A percentile compares a stretch with the other conserved stretches of the same genome.
Conservation (phyloP, 2,329 filamentous ascomycete species). For the Cryphonectria parasitica region DNA sequence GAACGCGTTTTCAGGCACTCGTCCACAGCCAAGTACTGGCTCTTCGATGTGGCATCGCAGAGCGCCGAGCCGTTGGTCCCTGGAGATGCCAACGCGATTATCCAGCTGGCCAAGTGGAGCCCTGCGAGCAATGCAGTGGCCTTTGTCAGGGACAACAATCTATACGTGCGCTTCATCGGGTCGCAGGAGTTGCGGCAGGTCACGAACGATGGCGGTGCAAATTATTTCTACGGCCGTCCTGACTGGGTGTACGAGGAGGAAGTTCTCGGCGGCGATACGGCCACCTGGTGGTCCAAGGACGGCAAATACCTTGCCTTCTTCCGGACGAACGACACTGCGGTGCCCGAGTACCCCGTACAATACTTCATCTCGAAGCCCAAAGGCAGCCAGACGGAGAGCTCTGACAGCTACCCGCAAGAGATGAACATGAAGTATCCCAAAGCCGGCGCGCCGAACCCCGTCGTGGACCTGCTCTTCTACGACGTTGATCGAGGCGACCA, state of each 20-base stretch:
- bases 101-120: conserved; percentile 90
- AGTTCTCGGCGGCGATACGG: conserved; percentile 77
- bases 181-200: conserved; percentile 69
- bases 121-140: conserved; percentile 83
- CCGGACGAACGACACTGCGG: conserved; percentile 88
- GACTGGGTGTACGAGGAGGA: conserved; percentile 96
- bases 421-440: conserved; percentile 97
- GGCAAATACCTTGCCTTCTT: conserved; percentile 90
- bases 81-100: conserved; percentile 61
- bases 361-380: conserved; percentile 91
- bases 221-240: conserved; percentile 93
- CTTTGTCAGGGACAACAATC: conserved; percentile 90
- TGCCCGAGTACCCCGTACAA: conserved; percentile 90
- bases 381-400: conserved; percentile 69
- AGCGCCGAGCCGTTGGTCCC: conserved; percentile 77
- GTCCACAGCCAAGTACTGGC: conserved; percentile 83
- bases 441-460: conserved; percentile 89
- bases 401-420: conserved; percentile 90
- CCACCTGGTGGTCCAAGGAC: conserved; percentile 94
- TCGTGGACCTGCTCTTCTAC: conserved; percentile 87
- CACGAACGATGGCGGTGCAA: conserved; percentile 81
- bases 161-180: conserved; percentile 73
- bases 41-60: conserved; percentile 87
- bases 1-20: conserved; percentile 89
- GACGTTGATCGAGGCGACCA: conserved; percentile 77